Evolutionary conservation across 1,284 basidiomycete genomes (phyloP), one percentile per base, ranked within the genome.

Genomic region (Marasmius sp.): DNA sequence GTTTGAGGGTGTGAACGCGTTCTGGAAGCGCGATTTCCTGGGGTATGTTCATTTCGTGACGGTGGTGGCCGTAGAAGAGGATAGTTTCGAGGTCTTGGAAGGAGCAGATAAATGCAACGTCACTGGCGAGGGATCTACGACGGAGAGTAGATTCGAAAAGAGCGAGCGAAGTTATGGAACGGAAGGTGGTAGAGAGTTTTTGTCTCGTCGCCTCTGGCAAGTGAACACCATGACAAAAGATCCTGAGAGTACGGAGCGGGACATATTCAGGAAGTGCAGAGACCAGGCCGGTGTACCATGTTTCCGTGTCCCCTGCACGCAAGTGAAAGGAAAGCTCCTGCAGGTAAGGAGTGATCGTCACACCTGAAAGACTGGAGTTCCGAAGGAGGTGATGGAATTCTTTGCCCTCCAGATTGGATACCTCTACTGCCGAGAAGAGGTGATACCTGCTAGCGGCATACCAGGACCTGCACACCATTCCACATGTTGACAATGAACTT

Each of bases 31-130:
- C 27, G n/a, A 57, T 54, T 27, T 27, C 37, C 27, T 34, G 9
- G 14, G n/a, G 33, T 20, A 20, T 38, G 16, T 36, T 33, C 27
- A 33, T 49, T 14, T 61, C 54, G 16, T 49, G 34, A 6, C 54
- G 60, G 43, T 61, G 54, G 51, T 61, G 60, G 3, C 60, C 60
- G 34, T 61, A 61, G 43, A 61, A 61, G n/a, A 61, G 50, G n/a
- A 61, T 18, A 18, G 55, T 56, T 37, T 56, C 53, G 47, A 61
- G 36, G 5, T 61, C 56, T 22, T 16, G n/a, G 14, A 61, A 61
- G 5, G 47, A 47, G 49, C 60, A 61, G 9, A 61, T 49, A 47
- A 54, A 61, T n/a, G 50, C 37, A 7, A 61, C 49, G 18, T 61
- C 60, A 12, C 16, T 41, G n/a, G 48, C 34, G 6, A 61, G 11